Evolutionary conservation across 768 basidiomycete genomes (phyloP), one percentile per base, ranked within the genome.

Genomic region (Boletales sp.): DNA sequence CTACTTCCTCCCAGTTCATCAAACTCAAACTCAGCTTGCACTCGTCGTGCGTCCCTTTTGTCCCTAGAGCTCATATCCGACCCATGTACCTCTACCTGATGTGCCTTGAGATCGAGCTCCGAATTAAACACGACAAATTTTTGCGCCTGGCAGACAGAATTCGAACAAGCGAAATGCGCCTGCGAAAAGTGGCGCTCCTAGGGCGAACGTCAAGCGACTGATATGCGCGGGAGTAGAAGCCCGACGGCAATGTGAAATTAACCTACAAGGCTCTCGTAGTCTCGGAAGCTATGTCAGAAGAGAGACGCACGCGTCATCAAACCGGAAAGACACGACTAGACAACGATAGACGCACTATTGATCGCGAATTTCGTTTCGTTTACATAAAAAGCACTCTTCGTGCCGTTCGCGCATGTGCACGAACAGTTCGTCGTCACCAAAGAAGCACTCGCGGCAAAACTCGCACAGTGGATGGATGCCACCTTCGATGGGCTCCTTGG

Each of bases 301-400:
- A 35, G 13, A 15, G 12, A 15, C 14, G n/a, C 2, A 9, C 34
- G 39, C 17, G n/a, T 41, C 47, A 43, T 18, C 25, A 39, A 17
- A 13, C 25, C 14, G 14, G 17, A 34, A 14, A 12, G 10, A 21
- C 17, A 8, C 10, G 18, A 28, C 37, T 12, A 17, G 15, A 17
- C 15, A 5, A 34, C 34, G 8, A 52, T 1, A 51, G 13, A 79
- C 92, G 62, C 60, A 96, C 92, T 96, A 94, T 70, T 93, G 83
- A 67, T 94, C 83, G 56, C 79, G 74, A 36, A 90, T 58, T 8
- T 86, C 92, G 49, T 86, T 80, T 28, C 87, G 78, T 64, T 91
- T 92, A 68, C 96, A 99, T 13, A 99, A 68, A 58, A 96, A 96
- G 65, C 95, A 98, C 61, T 98, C 94, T 67, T 99, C 95, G 70